Percentiles rank a stretch among this genome's conserved stretches.
Evolutionary conservation across 768 basidiomycete species (phyloP).

Genomic region (Scleroderma citrinum): DNA sequence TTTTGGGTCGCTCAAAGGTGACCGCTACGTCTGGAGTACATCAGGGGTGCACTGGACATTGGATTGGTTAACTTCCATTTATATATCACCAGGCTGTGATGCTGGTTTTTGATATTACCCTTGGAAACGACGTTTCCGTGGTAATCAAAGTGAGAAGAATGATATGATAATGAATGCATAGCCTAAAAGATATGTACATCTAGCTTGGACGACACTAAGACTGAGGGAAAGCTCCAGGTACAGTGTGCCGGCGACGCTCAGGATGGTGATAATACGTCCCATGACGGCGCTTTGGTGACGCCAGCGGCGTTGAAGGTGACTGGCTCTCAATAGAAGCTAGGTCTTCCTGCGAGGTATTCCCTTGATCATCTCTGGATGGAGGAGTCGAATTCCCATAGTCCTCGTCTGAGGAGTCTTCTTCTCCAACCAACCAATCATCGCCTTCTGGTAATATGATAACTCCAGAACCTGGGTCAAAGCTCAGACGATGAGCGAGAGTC

Average conservation of each 20-base stretch:
- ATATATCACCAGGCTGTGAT: no score
- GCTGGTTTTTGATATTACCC: no score
- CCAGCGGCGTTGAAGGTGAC: constrained; percentile 19
- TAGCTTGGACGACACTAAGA: constrained; percentile 9
- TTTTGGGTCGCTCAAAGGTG: no score
- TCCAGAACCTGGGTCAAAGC: constrained; percentile 82
- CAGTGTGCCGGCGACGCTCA: constrained; percentile 46
- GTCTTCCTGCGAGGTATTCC: constrained; percentile 20
- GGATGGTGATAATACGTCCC: constrained; percentile 86
- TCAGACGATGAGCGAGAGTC: constrained; percentile 53
- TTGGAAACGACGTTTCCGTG: no score
- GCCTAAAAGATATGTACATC: neutral
- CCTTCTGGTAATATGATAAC: constrained; percentile 85
- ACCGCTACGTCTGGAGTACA: no score
- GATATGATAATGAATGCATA: constrained; percentile 15
- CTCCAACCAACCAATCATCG: constrained; percentile 56
- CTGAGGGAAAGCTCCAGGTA: constrained; percentile 54
- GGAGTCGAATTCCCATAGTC: constrained; percentile 34
- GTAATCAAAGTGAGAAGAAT: neutral
- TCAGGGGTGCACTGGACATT: no score
- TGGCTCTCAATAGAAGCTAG: constrained; percentile 2
- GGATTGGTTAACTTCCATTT: no score
- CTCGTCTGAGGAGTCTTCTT: constrained; percentile 42
- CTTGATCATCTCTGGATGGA: constrained; percentile 14
- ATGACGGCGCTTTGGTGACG: constrained; percentile 52